These are phyloP conservation scores for Smittium culicis DNA, from an alignment of 371 early-diverging fungal genomes.

Conservation along the genomic window DNA sequence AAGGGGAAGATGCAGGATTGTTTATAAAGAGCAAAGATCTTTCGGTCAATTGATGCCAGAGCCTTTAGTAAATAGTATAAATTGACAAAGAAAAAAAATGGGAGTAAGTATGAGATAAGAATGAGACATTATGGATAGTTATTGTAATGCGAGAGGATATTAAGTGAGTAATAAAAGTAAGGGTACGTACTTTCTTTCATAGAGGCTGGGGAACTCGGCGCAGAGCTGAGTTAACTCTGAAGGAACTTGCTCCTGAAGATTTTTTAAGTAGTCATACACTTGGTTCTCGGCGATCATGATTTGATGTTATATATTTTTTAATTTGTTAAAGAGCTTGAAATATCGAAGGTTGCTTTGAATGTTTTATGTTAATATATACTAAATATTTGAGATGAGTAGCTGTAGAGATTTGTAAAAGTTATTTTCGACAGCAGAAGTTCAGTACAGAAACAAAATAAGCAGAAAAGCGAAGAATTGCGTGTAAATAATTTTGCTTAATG, in stretches of 20 bases:
- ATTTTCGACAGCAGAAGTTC: too few species aligned
- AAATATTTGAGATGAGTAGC: too few species aligned
- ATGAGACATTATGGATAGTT: too few species aligned
- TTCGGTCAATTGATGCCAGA: slow-evolving; percentile 94
- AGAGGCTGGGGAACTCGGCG: slow-evolving; percentile 68
- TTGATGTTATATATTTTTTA: background rate
- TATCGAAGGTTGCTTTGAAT: too few species aligned
- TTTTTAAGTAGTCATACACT: slow-evolving; percentile 54
- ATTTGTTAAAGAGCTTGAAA: slow-evolving; percentile 5
- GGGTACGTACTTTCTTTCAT: slow-evolving; percentile 75
- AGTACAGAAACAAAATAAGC: too few species aligned
- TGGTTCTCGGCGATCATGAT: slow-evolving; percentile 72
- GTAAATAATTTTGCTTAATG: too few species aligned
- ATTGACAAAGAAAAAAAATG: slow-evolving; percentile 1
- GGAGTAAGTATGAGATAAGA: background rate
- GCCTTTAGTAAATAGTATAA: slow-evolving; percentile 34
- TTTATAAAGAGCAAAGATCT: slow-evolving; percentile 60
- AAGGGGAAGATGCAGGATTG: slow-evolving; percentile 54
- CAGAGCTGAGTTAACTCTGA: slow-evolving; percentile 54
- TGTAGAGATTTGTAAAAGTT: too few species aligned
- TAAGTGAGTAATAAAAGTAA: too few species aligned
- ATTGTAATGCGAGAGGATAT: too few species aligned
- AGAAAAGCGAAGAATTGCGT: too few species aligned
- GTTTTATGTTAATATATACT: too few species aligned
- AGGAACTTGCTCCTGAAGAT: slow-evolving; percentile 53